phyloP scores from a whole-genome alignment of 2,329 filamentous ascomycete genomes.

The Cladophialophora exuberans region DNA sequence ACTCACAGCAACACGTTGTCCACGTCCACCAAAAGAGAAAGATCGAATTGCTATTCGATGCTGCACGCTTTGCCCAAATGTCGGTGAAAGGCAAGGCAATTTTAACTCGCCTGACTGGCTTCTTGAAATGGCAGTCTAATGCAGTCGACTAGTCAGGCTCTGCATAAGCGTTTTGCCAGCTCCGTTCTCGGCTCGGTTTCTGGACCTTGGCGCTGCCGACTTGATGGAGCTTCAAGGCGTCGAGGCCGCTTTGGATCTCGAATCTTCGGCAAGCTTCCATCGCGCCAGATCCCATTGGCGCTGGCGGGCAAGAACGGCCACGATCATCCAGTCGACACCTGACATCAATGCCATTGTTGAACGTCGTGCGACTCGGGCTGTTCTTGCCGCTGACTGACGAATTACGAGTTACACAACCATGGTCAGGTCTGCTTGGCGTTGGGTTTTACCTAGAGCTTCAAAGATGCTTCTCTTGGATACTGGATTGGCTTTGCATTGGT shows the following conservation, averaged over 20 bases:
- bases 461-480: background rate
- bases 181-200: constrained; percentile 9
- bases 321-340: constrained; percentile 3
- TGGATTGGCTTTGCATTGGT: constrained; percentile 2
- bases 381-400: constrained; percentile 3
- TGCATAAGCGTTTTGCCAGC: constrained; percentile 9
- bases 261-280: constrained; percentile 1
- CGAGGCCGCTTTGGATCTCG: constrained; percentile 5
- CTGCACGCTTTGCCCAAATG: constrained; percentile 17
- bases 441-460: background rate
- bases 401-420: background rate
- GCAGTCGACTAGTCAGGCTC: constrained; percentile 5
- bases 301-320: constrained; percentile 2
- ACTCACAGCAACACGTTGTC: constrained; percentile 6
- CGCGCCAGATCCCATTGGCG: background rate
- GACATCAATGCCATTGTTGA: background rate
- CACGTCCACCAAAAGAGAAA: constrained; percentile 7
- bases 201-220: constrained; percentile 11
- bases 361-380: background rate
- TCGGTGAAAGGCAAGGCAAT: constrained; percentile 25
- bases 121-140: constrained; percentile 1
- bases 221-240: no score
- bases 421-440: no score
- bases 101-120: background rate
- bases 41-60: constrained; percentile 8